phyloP scores from a whole-genome alignment of 2,329 filamentous ascomycete genomes.

The Penicillium crustosum region DNA sequence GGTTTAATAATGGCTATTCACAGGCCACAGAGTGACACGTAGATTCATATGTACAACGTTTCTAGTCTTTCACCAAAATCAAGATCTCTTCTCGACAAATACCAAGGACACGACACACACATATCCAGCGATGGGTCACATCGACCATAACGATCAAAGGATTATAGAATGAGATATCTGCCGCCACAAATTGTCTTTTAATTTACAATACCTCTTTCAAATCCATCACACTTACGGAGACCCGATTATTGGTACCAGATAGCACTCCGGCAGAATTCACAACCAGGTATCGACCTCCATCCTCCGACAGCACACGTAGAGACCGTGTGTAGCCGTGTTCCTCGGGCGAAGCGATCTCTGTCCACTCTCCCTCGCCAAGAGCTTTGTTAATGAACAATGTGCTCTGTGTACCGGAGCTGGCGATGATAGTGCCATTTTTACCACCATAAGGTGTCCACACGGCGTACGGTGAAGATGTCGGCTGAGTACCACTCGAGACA shows the following conservation, averaged over 20 bases:
- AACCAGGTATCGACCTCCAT: slow-evolving; percentile 20
- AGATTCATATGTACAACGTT: neutral
- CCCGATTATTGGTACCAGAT: slow-evolving; percentile 21
- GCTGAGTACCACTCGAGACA: slow-evolving; percentile 45
- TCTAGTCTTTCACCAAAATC: neutral
- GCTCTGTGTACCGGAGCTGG: slow-evolving; percentile 41
- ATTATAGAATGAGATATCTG: neutral
- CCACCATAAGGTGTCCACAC: slow-evolving; percentile 53
- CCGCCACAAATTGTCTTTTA: neutral
- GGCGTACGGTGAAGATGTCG: slow-evolving; percentile 52
- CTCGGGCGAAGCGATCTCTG: slow-evolving; percentile 45
- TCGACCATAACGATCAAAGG: neutral
- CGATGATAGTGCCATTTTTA: slow-evolving; percentile 51
- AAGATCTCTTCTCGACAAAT: neutral
- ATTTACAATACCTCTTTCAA: slow-evolving; percentile 11
- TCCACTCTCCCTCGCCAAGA: slow-evolving; percentile 50
- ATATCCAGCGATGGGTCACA: neutral
- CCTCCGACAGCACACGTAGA: slow-evolving; percentile 46
- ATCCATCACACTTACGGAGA: slow-evolving; percentile 22
- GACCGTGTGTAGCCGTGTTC: slow-evolving; percentile 48
- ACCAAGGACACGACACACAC: neutral
- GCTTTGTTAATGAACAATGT: slow-evolving; percentile 51
- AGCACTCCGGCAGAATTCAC: slow-evolving; percentile 23
- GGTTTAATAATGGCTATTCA: neutral
- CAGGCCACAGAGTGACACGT: neutral